Evolutionary conservation across 768 basidiomycete species (phyloP).

Genomic region (Boletus rufocinnamomeus): DNA sequence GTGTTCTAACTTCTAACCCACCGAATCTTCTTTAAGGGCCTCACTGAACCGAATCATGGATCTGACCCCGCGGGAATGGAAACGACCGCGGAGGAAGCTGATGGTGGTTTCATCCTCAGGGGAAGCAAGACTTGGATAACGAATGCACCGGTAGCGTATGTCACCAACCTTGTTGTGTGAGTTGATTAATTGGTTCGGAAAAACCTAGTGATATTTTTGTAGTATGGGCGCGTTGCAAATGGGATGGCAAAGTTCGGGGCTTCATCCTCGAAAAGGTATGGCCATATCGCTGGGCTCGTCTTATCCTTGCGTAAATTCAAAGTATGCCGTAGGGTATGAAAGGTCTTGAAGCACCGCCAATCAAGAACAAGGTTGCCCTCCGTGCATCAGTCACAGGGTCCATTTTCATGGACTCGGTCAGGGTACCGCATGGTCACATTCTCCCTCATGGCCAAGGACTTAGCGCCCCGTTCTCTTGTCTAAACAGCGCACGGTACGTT

Average conservation of each 20-base stretch:
- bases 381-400: constrained; percentile 84
- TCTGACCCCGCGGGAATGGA: constrained; percentile 99
- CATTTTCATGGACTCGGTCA: constrained; percentile 90
- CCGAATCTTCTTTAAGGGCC: constrained; percentile 55
- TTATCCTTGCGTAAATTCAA: not conserved
- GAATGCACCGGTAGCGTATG: constrained; percentile 88
- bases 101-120: constrained; percentile 82
- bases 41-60: constrained; percentile 96
- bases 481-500: constrained; percentile 79
- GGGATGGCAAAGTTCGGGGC: constrained; percentile 89
- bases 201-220: constrained; percentile 77
- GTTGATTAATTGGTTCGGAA: constrained; percentile 12
- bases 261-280: constrained; percentile 87
- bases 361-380: constrained; percentile 92
- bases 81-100: constrained; percentile 81
- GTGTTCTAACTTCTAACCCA: not conserved
- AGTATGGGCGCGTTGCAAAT: constrained; percentile 93
- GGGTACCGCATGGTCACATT: constrained; percentile 70
- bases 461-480: constrained; percentile 84
- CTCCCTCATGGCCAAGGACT: constrained; percentile 80
- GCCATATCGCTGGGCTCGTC: not conserved
- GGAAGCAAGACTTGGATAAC: constrained; percentile 99
- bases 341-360: constrained; percentile 81
- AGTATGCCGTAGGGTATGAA: constrained; percentile 59
- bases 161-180: constrained; percentile 15